Evolutionary conservation across 2,329 filamentous ascomycete species (phyloP).

Genomic region (Aspergillus sp.): DNA sequence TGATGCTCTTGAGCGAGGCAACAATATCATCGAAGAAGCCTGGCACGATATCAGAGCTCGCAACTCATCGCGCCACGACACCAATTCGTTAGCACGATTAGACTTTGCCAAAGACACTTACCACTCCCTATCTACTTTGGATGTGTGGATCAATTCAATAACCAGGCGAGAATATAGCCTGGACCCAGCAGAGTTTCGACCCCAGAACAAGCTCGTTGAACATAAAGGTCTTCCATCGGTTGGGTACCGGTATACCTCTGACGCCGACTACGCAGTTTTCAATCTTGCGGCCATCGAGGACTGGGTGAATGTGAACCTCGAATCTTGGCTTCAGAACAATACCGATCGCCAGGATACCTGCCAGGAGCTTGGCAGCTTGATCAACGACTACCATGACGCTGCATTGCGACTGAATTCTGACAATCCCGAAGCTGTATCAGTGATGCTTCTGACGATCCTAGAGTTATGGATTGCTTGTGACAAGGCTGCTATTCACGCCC

Average conservation of each 20-base stretch:
- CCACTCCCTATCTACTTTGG: slow-evolving; percentile 10
- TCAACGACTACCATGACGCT: slow-evolving; percentile 34
- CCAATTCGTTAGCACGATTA: neutral
- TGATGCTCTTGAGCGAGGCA: slow-evolving; percentile 1
- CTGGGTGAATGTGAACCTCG: slow-evolving; percentile 49
- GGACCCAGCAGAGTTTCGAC: neutral
- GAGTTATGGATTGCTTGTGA: slow-evolving; percentile 63
- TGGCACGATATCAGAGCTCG: neutral
- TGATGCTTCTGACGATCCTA: slow-evolving; percentile 57
- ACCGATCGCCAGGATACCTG: slow-evolving; percentile 18
- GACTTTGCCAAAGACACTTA: slow-evolving; percentile 14
- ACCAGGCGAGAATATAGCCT: neutral
- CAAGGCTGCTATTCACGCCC: slow-evolving; percentile 39
- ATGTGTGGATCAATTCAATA: slow-evolving; percentile 9
- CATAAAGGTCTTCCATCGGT: neutral
- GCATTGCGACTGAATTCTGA: slow-evolving; percentile 35
- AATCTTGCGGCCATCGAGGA: slow-evolving; percentile 47
- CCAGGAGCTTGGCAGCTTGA: slow-evolving; percentile 30
- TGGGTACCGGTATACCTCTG: neutral
- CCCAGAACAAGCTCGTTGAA: neutral
- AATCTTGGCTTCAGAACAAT: slow-evolving; percentile 39
- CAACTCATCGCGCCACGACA: neutral
- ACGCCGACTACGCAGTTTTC: slow-evolving; percentile 18
- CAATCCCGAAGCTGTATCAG: slow-evolving; percentile 50
- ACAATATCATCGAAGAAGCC: neutral